phyloP scores from a whole-genome alignment of 2,329 filamentous ascomycete species.

The Tolypocladium paradoxum region DNA sequence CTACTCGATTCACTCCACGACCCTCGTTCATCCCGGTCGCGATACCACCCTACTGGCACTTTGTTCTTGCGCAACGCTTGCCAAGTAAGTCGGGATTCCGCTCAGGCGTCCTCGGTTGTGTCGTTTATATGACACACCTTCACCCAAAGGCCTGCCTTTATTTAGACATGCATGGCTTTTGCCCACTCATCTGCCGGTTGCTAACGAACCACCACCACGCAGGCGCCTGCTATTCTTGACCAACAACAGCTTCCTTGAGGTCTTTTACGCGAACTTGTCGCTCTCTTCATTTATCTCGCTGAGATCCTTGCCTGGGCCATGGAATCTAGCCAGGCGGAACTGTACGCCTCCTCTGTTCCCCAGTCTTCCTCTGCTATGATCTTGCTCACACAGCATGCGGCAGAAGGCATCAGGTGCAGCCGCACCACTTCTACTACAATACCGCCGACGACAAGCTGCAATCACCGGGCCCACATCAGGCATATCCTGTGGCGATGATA shows the following conservation, averaged over 20 bases:
- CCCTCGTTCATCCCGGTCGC: neutral
- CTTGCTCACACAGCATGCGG: neutral
- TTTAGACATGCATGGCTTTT: neutral
- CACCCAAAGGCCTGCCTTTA: neutral
- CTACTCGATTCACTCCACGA: neutral
- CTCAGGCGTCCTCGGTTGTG: neutral
- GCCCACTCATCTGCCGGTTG: neutral
- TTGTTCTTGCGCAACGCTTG: neutral
- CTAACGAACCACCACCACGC: neutral
- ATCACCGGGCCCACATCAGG: conserved; percentile 12
- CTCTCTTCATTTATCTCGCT: neutral
- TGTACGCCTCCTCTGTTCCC: neutral
- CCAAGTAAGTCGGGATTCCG: neutral
- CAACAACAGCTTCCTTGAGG: neutral
- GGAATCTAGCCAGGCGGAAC: neutral
- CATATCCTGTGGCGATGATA: conserved; percentile 23
- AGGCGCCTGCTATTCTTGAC: neutral
- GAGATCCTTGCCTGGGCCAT: neutral
- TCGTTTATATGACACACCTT: neutral
- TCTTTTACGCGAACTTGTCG: neutral
- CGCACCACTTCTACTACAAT: neutral
- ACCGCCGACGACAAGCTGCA: neutral
- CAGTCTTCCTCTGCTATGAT: neutral
- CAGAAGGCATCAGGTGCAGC: neutral
- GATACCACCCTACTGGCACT: neutral